Evolutionary conservation across 1,139 yeast species (phyloP).

Genomic region (Suhomyces atakaporum): DNA sequence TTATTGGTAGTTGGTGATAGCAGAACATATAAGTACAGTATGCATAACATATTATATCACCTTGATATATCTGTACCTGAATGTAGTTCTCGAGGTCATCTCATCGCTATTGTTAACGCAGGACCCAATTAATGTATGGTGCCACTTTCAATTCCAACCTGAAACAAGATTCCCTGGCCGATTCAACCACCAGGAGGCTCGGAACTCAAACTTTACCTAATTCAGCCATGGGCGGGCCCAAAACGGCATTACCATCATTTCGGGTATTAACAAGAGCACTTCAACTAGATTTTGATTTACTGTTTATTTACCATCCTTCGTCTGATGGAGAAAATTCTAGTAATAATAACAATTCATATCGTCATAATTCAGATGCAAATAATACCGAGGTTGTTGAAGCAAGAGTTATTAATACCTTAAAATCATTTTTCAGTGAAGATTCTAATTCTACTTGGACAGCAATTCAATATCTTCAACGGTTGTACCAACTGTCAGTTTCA

Average conservation of each 20-base stretch:
- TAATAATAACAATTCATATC: too few relatives aligned
- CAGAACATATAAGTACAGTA: too few relatives aligned
- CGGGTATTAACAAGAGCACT: slow-evolving; percentile 4
- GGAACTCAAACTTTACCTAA: neutral
- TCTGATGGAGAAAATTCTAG: neutral
- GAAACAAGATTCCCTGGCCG: slow-evolving; percentile 9
- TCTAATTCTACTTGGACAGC: neutral
- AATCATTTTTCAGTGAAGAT: neutral
- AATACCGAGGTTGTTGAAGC: neutral
- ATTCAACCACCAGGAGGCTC: neutral
- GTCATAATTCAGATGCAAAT: neutral
- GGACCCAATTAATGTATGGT: slow-evolving; percentile 9
- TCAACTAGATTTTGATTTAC: slow-evolving; percentile 1
- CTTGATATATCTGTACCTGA: slow-evolving; percentile 1
- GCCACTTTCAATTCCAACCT: slow-evolving; percentile 5
- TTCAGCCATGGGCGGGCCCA: neutral
- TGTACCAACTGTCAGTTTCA: slow-evolving; percentile 3
- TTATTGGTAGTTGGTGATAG: too few relatives aligned
- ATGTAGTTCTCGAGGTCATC: slow-evolving; percentile 4
- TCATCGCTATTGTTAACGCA: slow-evolving; percentile 12
- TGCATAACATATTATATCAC: slow-evolving; percentile 1
- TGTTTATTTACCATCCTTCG: slow-evolving; percentile 4
- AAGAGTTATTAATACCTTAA: neutral
- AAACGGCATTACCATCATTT: slow-evolving; percentile 4
- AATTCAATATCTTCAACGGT: slow-evolving; percentile 6